Evolutionary conservation across 352 stramenopile genomes (phyloP), one percentile per base, ranked within the genome.

Genomic region (Phytophthora litchii): DNA sequence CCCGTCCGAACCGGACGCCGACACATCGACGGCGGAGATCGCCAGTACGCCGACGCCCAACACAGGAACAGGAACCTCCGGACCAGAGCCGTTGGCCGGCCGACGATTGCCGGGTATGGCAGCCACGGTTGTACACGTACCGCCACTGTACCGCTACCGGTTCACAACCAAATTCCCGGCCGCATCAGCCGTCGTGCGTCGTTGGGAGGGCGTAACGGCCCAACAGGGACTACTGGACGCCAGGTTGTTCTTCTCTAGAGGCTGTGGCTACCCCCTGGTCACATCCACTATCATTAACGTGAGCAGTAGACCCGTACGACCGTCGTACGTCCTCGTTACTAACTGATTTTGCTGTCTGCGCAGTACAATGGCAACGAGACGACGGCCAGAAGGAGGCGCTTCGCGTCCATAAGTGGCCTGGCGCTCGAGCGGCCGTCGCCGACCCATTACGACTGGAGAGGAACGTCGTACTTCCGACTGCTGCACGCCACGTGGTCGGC

Each of bases 401-500:
- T 90, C 29, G 66, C 77, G n/a, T 92, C 81, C 7, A 59, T 88
- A 23, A 71, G 73, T 4, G 72, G 70, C 46, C 44, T 87, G 20
- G 79, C 89, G 38, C 45, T 67, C 14, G 67, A 76, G 35, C 31
- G 61, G 4, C 66, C 62, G 16, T 52, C 65, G 0, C 71, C 76
- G 7, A 78, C 63, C 37, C 73, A 75, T 44, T 94, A 95, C 64
- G 84, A 94, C 66, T 95, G 86, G 86, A 70, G 84, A 20, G 86
- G 86, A 29, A 95, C 90, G 47, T 91, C 84, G 40, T 95, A 95
- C 70, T 95, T 88, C 54, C 86, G 82, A 3, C 61, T 93, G 40
- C 71, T 95, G 25, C 86, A 95, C 54, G 64, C 86, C 19, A 92
- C 83, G 3, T 95, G 83, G 83, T 78, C 82, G 3, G 21, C 57